A percentile compares a stretch with the other conserved stretches of the same genome.
Conservation (phyloP, 306 rosid species). For the Cicer judaicum region DNA sequence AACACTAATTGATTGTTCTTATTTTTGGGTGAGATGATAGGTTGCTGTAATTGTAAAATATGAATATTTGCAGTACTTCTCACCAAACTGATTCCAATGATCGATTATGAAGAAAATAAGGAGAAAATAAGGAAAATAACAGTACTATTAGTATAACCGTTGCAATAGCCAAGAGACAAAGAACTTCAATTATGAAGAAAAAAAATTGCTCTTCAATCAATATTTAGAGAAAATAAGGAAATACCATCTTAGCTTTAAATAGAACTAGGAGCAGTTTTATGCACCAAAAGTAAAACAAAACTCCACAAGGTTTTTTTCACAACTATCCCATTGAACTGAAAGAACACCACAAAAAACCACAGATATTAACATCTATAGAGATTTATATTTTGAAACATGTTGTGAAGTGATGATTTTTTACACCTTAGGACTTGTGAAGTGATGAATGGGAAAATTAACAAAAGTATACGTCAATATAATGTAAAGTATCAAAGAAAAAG, state of each 20-base stretch:
- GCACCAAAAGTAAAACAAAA: slow-evolving; percentile 43
- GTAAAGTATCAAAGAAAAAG: no score
- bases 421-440: no score
- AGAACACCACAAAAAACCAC: slow-evolving; percentile 44
- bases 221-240: not conserved
- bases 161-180: slow-evolving; percentile 2
- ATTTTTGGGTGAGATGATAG: slow-evolving; percentile 58
- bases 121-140: no score
- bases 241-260: slow-evolving; percentile 42
- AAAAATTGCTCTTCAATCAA: slow-evolving; percentile 25
- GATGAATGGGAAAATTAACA: no score
- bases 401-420: not conserved
- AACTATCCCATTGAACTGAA: slow-evolving; percentile 43
- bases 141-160: not conserved
- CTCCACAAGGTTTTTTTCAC: slow-evolving; percentile 18
- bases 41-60: slow-evolving; percentile 44
- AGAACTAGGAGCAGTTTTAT: slow-evolving; percentile 46
- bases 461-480: no score
- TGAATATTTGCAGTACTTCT: slow-evolving; percentile 52
- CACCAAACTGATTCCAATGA: slow-evolving; percentile 61
- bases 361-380: slow-evolving; percentile 52
- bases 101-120: no score
- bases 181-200: slow-evolving; percentile 41
- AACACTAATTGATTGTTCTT: slow-evolving; percentile 63
- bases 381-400: slow-evolving; percentile 43